Conservation (phyloP, 345 rosid species). For the Orychophragmus violaceus region DNA sequence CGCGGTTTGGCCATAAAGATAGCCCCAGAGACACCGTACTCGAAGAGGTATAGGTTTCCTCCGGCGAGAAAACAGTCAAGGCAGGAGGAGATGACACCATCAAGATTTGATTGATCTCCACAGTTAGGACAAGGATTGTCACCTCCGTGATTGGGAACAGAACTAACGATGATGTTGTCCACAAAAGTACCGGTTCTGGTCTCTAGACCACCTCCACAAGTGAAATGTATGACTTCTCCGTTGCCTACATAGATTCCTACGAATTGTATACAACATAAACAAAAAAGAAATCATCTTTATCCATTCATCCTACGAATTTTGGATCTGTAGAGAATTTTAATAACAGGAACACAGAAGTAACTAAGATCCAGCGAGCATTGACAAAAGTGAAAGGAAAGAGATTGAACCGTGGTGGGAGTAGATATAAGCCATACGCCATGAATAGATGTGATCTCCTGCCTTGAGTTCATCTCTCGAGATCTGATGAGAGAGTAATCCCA, state of each 20-base stretch:
- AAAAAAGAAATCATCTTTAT: too few relatives aligned
- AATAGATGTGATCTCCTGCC: conserved; percentile 69
- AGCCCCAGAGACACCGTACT: conserved; percentile 42
- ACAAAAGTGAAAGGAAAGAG: background rate
- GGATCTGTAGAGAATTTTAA: too few relatives aligned
- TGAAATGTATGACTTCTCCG: conserved; percentile 70
- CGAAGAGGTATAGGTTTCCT: conserved; percentile 62
- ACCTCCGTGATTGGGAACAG: conserved; percentile 36
- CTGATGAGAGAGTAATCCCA: conserved; percentile 58
- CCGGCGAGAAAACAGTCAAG: conserved; percentile 63
- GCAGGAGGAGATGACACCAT: conserved; percentile 64
- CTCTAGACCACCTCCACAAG: conserved; percentile 64
- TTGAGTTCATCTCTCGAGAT: conserved; percentile 44
- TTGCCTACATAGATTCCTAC: conserved; percentile 68
- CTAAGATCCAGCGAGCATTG: too few relatives aligned
- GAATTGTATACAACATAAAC: background rate
- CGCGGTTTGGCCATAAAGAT: conserved; percentile 53
- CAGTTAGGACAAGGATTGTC: conserved; percentile 51
- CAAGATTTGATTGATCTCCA: conserved; percentile 39
- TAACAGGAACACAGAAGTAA: too few relatives aligned
- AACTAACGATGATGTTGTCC: conserved; percentile 50
- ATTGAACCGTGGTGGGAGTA: conserved; percentile 62
- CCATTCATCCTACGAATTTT: too few relatives aligned
- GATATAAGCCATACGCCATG: conserved; percentile 64
- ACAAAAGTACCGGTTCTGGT: conserved; percentile 58